Conservation (phyloP, 768 basidiomycete species). For the Megacollybia marginata region DNA sequence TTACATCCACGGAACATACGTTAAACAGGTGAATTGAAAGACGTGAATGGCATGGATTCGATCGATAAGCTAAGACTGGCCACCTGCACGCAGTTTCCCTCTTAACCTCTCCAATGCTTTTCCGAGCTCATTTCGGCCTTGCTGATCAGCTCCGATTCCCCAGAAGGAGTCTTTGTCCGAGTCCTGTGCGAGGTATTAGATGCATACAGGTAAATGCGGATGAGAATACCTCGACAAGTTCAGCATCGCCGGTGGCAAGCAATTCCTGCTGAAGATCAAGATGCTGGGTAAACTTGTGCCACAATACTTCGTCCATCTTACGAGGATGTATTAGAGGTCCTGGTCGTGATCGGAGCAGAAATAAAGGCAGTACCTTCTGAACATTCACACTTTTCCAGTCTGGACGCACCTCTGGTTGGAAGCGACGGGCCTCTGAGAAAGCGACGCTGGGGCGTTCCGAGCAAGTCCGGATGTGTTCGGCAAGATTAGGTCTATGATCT, state of each 20-base stretch:
- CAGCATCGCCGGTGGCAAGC: slow-evolving; percentile 56
- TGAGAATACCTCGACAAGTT: slow-evolving; percentile 53
- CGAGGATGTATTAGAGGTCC: neutral
- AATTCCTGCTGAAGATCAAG: slow-evolving; percentile 48
- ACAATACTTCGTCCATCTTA: slow-evolving; percentile 61
- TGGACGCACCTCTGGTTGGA: slow-evolving; percentile 49
- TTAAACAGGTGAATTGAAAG: no score
- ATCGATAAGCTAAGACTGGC: neutral
- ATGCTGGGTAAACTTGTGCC: slow-evolving; percentile 70
- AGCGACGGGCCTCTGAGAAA: slow-evolving; percentile 60
- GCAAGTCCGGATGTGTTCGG: slow-evolving; percentile 62
- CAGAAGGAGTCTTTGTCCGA: slow-evolving; percentile 76
- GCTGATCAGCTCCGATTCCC: slow-evolving; percentile 62
- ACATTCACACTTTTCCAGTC: slow-evolving; percentile 70
- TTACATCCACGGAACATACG: neutral
- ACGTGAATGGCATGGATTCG: neutral
- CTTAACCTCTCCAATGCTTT: slow-evolving; percentile 61
- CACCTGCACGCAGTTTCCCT: slow-evolving; percentile 36
- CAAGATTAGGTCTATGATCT: slow-evolving; percentile 49
- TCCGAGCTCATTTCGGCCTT: slow-evolving; percentile 69
- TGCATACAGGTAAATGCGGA: slow-evolving; percentile 8
- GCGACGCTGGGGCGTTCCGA: slow-evolving; percentile 56
- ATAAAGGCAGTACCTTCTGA: slow-evolving; percentile 35
- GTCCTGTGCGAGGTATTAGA: slow-evolving; percentile 30
- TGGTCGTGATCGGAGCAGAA: neutral